Evolutionary conservation across 768 basidiomycete species (phyloP).

Genomic region (Fomitopsis pulvina): DNA sequence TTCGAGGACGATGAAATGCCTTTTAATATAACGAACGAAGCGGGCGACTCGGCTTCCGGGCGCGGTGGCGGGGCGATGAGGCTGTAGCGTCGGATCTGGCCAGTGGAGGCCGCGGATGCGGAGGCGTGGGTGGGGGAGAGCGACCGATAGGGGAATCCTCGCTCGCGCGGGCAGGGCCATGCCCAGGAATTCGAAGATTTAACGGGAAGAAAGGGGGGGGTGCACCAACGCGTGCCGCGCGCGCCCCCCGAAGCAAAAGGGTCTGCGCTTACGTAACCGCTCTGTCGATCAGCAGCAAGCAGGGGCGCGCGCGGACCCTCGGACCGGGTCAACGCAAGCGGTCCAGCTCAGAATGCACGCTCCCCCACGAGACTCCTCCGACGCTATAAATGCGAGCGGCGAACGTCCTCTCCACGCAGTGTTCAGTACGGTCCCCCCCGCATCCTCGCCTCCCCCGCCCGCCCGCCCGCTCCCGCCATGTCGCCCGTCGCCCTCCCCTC

Average conservation of each 20-base stretch:
- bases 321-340: constrained; percentile 23
- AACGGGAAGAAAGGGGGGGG: too few relatives aligned
- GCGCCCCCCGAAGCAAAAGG: too few relatives aligned
- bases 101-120: too few relatives aligned
- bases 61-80: background rate
- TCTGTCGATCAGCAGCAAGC: constrained; percentile 14
- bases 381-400: constrained; percentile 16
- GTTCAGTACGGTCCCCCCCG: constrained; percentile 15
- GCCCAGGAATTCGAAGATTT: too few relatives aligned
- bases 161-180: too few relatives aligned
- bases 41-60: too few relatives aligned
- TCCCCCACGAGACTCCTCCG: constrained; percentile 29
- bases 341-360: constrained; percentile 13
- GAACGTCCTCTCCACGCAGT: constrained; percentile 10
- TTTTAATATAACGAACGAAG: too few relatives aligned
- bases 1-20: too few relatives aligned
- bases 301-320: constrained; percentile 21
- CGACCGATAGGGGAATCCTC: background rate
- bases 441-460: constrained; percentile 18
- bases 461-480: constrained; percentile 26
- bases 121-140: too few relatives aligned
- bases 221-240: too few relatives aligned
- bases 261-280: constrained; percentile 8
- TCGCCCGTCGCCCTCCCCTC: constrained; percentile 43
- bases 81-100: background rate